Conservation (phyloP, 208 protist genomes). For the Phytomonas francai region DNA sequence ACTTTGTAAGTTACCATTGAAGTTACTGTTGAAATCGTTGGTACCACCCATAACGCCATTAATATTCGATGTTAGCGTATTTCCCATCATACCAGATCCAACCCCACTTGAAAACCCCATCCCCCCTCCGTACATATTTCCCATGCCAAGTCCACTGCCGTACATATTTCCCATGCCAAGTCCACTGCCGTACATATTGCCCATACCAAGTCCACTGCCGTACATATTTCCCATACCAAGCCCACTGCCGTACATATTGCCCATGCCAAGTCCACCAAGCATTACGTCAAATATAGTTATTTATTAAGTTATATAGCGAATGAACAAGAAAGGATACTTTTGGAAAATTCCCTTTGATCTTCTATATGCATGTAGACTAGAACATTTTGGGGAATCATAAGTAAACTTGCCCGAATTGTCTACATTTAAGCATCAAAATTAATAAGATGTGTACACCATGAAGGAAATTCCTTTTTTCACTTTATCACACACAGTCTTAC, state of each 20-base stretch:
- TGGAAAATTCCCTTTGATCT: neutral
- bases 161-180: slow-evolving; percentile 12
- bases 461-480: neutral
- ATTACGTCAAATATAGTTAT: slow-evolving; percentile 6
- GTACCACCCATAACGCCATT: slow-evolving; percentile 13
- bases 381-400: slow-evolving; percentile 4
- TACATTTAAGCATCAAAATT: neutral
- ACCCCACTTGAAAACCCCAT: slow-evolving; percentile 10
- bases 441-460: neutral
- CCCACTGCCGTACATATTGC: slow-evolving; percentile 33
- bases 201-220: slow-evolving; percentile 15
- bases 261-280: slow-evolving; percentile 24
- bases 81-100: slow-evolving; percentile 17
- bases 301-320: slow-evolving; percentile 2
- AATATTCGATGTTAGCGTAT: slow-evolving; percentile 3
- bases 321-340: slow-evolving; percentile 7
- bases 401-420: slow-evolving; percentile 1
- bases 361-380: slow-evolving; percentile 7
- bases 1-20: slow-evolving; percentile 14
- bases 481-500: neutral
- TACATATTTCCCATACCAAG: slow-evolving; percentile 32
- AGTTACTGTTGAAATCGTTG: slow-evolving; percentile 13
- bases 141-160: slow-evolving; percentile 1
- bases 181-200: slow-evolving; percentile 17
- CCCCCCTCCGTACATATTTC: slow-evolving; percentile 8